Percentiles rank a stretch among this genome's conserved stretches.
Evolutionary conservation across 1,284 basidiomycete genomes (phyloP).

Genomic region (Pseudozyma tsukubaensis): DNA sequence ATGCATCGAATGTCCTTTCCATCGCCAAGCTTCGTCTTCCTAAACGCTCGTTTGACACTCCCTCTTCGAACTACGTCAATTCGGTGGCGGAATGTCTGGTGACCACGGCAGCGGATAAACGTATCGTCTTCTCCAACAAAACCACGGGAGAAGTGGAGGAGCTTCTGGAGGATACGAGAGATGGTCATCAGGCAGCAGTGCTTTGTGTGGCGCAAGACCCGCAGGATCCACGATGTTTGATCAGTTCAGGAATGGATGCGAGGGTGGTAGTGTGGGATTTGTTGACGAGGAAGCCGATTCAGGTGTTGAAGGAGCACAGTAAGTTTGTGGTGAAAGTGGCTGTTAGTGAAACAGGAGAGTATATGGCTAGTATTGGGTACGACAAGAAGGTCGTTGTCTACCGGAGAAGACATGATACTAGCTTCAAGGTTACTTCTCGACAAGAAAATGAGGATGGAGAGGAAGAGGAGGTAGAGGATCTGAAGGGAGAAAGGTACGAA

Average conservation of each 20-base stretch:
- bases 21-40: constrained; percentile 37
- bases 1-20: constrained; percentile 62
- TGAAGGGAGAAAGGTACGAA: constrained; percentile 28
- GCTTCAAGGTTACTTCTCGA: constrained; percentile 1
- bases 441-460: constrained; percentile 2
- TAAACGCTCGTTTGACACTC: constrained; percentile 32
- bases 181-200: constrained; percentile 59
- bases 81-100: constrained; percentile 27
- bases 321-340: constrained; percentile 62
- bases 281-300: constrained; percentile 33
- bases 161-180: constrained; percentile 48
- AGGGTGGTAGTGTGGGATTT: constrained; percentile 62
- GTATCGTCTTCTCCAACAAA: constrained; percentile 54
- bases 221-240: constrained; percentile 38
- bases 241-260: constrained; percentile 63
- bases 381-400: constrained; percentile 61
- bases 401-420: constrained; percentile 17
- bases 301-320: constrained; percentile 53
- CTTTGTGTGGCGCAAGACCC: constrained; percentile 57
- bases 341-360: constrained; percentile 50
- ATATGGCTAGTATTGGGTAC: constrained; percentile 60
- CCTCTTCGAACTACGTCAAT: constrained; percentile 17
- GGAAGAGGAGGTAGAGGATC: constrained; percentile 25
- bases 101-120: constrained; percentile 57
- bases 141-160: constrained; percentile 55